Conservation (phyloP, 108 stramenopile genomes). For the Nannochloropsis oceanica region DNA sequence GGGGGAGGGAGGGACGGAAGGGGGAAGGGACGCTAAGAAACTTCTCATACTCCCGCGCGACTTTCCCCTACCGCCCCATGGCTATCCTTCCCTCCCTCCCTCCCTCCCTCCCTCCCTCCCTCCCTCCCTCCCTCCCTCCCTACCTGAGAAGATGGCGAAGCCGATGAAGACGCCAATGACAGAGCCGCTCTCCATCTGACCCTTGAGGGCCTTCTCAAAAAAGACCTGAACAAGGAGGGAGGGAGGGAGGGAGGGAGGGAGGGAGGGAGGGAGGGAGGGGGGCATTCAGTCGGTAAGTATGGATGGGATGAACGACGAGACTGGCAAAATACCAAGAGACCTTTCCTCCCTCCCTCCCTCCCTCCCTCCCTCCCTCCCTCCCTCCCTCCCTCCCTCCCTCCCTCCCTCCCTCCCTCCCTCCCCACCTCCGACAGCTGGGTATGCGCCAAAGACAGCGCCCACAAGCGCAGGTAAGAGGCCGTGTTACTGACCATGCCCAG, state of each 20-base stretch:
- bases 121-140: slow-evolving; percentile 26
- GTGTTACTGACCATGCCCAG: slow-evolving; percentile 98
- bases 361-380: neutral
- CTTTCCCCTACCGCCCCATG: neutral
- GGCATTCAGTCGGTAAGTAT: too few species aligned
- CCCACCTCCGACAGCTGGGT: slow-evolving; percentile 63
- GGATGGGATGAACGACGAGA: too few species aligned
- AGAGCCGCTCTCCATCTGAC: slow-evolving; percentile 64
- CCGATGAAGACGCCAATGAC: slow-evolving; percentile 77
- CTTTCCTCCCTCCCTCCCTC: neutral
- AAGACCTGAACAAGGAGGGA: slow-evolving; percentile 46
- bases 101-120: neutral
- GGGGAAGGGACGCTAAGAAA: neutral
- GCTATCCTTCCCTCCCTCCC: neutral
- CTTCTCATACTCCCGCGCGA: too few species aligned
- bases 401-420: neutral
- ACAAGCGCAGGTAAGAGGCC: slow-evolving; percentile 95
- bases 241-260: neutral
- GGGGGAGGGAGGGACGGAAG: neutral
- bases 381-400: neutral
- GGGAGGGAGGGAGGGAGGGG: too few species aligned
- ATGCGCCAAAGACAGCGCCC: slow-evolving; percentile 97
- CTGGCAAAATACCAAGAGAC: too few species aligned
- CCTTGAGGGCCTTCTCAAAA: slow-evolving; percentile 92
- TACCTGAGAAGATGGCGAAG: slow-evolving; percentile 59